phyloP scores from a whole-genome alignment of 2,329 filamentous ascomycete genomes.

The Rutstroemia sp. region DNA sequence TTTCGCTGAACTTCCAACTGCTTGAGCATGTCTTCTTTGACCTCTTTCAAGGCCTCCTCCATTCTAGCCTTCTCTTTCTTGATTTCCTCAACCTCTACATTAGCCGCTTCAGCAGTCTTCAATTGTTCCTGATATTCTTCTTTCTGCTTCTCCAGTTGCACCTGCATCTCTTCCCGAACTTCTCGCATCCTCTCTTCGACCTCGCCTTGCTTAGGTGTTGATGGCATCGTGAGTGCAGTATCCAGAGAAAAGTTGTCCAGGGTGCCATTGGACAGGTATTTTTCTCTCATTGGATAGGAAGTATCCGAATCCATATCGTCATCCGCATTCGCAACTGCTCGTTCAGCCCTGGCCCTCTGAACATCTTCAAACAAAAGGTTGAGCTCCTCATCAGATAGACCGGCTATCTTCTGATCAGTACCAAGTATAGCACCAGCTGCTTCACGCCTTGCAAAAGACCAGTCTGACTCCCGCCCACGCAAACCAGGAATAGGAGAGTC shows the following conservation, averaged over 20 bases:
- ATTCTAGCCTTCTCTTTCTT: slow-evolving; percentile 76
- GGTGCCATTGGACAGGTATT: slow-evolving; percentile 91
- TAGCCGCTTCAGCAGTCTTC: slow-evolving; percentile 64
- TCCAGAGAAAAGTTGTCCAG: slow-evolving; percentile 95
- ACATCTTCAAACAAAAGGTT: slow-evolving; percentile 92
- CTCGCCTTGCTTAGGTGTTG: slow-evolving; percentile 74
- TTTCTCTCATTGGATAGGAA: slow-evolving; percentile 83
- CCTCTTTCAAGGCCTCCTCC: slow-evolving; percentile 69
- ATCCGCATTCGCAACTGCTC: slow-evolving; percentile 69
- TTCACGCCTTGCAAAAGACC: slow-evolving; percentile 87
- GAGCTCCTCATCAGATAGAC: slow-evolving; percentile 86
- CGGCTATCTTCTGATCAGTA: slow-evolving; percentile 83
- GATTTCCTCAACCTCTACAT: slow-evolving; percentile 76
- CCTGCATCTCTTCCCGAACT: slow-evolving; percentile 75
- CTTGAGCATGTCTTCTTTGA: slow-evolving; percentile 84
- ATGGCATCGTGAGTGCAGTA: slow-evolving; percentile 88
- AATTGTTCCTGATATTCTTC: slow-evolving; percentile 75
- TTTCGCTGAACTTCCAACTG: slow-evolving; percentile 78
- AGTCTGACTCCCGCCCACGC: slow-evolving; percentile 76
- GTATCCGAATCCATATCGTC: slow-evolving; percentile 86
- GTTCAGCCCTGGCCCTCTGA: slow-evolving; percentile 73
- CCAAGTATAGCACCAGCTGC: slow-evolving; percentile 88
- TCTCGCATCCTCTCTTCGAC: slow-evolving; percentile 68
- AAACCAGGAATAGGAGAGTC: slow-evolving; percentile 66
- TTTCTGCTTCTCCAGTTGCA: slow-evolving; percentile 74